phyloP scores from a whole-genome alignment of 2,329 filamentous ascomycete species.

The Akanthomyces lecanii region DNA sequence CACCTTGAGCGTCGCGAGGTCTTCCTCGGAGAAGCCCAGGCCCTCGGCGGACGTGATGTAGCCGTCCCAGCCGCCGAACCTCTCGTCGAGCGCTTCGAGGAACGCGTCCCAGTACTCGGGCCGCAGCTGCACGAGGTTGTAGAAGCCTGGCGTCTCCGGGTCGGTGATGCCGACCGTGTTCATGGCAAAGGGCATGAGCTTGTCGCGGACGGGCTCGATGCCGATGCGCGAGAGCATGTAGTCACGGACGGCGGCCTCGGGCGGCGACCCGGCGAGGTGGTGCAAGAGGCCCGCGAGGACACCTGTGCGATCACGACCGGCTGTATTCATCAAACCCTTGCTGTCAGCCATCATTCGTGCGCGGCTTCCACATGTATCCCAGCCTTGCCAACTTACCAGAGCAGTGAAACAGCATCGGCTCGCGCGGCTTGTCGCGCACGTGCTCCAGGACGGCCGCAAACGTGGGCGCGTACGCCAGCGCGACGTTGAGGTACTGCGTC shows the following conservation, averaged over 20 bases:
- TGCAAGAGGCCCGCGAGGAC: slow-evolving; percentile 48
- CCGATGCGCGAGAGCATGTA: slow-evolving; percentile 53
- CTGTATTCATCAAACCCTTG: slow-evolving; percentile 27
- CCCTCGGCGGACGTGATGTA: slow-evolving; percentile 40
- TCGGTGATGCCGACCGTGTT: slow-evolving; percentile 33
- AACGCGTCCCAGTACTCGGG: slow-evolving; percentile 44
- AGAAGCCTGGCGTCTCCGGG: slow-evolving; percentile 43
- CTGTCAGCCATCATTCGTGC: background rate
- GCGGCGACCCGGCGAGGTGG: slow-evolving; percentile 43
- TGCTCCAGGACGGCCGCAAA: slow-evolving; percentile 45
- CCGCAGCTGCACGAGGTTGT: slow-evolving; percentile 43
- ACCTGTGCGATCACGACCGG: slow-evolving; percentile 52
- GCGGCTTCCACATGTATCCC: no score
- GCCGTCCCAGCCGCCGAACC: slow-evolving; percentile 46
- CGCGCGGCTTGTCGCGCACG: slow-evolving; percentile 41
- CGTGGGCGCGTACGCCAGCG: slow-evolving; percentile 38
- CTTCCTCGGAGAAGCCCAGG: slow-evolving; percentile 43
- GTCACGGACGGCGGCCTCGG: slow-evolving; percentile 42
- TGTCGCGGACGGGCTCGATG: slow-evolving; percentile 46
- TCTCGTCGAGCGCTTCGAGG: slow-evolving; percentile 36
- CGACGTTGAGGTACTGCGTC: slow-evolving; percentile 45
- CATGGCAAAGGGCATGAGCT: slow-evolving; percentile 41
- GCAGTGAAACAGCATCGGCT: slow-evolving; percentile 51
- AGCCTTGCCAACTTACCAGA: slow-evolving; percentile 39
- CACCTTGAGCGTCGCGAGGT: slow-evolving; percentile 43